Conservation (phyloP, 495 filamentous ascomycete species). For the Lasiosphaeria hispida region DNA sequence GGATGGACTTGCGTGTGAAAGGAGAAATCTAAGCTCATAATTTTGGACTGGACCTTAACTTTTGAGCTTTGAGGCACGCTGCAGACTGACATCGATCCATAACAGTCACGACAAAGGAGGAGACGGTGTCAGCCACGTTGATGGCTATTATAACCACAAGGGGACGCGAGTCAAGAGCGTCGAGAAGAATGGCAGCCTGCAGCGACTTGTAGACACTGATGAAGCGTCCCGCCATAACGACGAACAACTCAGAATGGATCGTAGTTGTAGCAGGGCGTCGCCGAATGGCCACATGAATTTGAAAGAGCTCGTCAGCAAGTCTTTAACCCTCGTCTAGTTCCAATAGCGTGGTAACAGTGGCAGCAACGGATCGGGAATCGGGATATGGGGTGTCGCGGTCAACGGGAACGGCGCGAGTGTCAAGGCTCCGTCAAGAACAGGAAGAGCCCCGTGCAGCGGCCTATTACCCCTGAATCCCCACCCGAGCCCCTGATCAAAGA, state of each 20-base stretch:
- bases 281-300: constrained; percentile 11
- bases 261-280: constrained; percentile 9
- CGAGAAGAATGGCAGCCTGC: constrained; percentile 4
- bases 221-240: constrained; percentile 1
- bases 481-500: too few relatives aligned
- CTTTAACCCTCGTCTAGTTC: too few relatives aligned
- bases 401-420: not conserved
- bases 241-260: constrained; percentile 6
- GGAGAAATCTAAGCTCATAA: constrained; percentile 7
- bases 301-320: too few relatives aligned
- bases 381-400: not conserved
- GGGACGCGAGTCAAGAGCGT: constrained; percentile 8
- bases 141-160: constrained; percentile 4
- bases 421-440: not conserved
- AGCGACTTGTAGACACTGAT: constrained; percentile 6
- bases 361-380: not conserved
- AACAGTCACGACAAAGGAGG: not conserved
- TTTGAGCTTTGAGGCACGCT: constrained; percentile 5
- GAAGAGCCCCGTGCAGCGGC: not conserved
- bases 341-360: not conserved
- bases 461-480: too few relatives aligned
- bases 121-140: constrained; percentile 3
- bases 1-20: constrained; percentile 9
- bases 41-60: constrained; percentile 9
- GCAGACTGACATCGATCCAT: constrained; percentile 5